A percentile compares a stretch with the other conserved stretches of the same genome.
These are phyloP conservation scores for Infundibulicybe gibba DNA, from an alignment of 768 basidiomycete genomes.

Conservation along the genomic window DNA sequence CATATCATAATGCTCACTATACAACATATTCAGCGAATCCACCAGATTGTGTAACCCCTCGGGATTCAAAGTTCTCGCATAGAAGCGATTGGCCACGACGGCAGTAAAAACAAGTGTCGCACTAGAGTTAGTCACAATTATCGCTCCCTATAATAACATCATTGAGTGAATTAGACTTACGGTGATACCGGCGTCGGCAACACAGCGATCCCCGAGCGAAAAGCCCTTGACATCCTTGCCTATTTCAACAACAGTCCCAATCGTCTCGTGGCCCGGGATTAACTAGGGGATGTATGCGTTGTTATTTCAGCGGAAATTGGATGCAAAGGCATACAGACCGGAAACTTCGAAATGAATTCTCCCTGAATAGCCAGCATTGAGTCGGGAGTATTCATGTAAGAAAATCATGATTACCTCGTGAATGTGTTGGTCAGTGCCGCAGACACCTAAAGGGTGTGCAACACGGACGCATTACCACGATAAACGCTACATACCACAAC, in stretches of 20 bases:
- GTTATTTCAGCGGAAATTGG: neutral
- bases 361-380: slow-evolving; percentile 16
- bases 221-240: slow-evolving; percentile 83
- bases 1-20: slow-evolving; percentile 47
- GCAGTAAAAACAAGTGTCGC: slow-evolving; percentile 85
- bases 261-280: slow-evolving; percentile 72
- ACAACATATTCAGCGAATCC: slow-evolving; percentile 89
- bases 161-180: slow-evolving; percentile 27
- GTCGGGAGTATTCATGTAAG: neutral
- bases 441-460: slow-evolving; percentile 34
- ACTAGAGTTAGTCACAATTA: slow-evolving; percentile 36
- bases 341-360: slow-evolving; percentile 66
- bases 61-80: slow-evolving; percentile 81
- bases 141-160: slow-evolving; percentile 8
- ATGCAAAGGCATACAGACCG: slow-evolving; percentile 20
- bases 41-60: slow-evolving; percentile 78
- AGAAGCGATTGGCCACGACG: slow-evolving; percentile 77
- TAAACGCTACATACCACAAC: slow-evolving; percentile 31
- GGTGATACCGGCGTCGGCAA: slow-evolving; percentile 74
- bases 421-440: slow-evolving; percentile 53
- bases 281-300: slow-evolving; percentile 35
- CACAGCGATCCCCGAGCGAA: slow-evolving; percentile 74
- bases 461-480: neutral
- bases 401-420: neutral
- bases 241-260: slow-evolving; percentile 69